Evolutionary conservation across 2,329 filamentous ascomycete genomes (phyloP).

Genomic region (Phoma sp.): DNA sequence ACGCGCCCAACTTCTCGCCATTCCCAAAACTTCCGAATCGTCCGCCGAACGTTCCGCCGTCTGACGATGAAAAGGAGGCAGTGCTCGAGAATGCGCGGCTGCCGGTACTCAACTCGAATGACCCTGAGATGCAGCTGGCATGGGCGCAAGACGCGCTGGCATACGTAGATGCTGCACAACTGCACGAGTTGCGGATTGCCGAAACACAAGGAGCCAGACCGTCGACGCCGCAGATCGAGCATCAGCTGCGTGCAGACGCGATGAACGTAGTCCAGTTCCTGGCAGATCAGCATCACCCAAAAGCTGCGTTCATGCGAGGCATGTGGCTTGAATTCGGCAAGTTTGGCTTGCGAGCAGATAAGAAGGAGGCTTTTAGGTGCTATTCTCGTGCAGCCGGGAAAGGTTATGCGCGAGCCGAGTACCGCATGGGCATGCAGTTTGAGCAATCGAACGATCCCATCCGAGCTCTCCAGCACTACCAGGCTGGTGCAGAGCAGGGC

Average conservation of each 20-base stretch:
- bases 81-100: constrained; percentile 84
- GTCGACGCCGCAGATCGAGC: constrained; percentile 83
- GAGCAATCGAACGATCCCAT: constrained; percentile 91
- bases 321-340: constrained; percentile 99
- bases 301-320: constrained; percentile 90
- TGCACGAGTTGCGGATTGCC: constrained; percentile 74
- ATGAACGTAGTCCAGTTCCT: constrained; percentile 91
- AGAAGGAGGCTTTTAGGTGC: constrained; percentile 88
- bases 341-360: constrained; percentile 87
- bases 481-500: constrained; percentile 75
- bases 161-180: constrained; percentile 83
- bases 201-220: constrained; percentile 67
- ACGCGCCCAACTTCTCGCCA: constrained; percentile 82
- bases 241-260: constrained; percentile 85
- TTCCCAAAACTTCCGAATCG: constrained; percentile 83
- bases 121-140: constrained; percentile 93
- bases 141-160: constrained; percentile 94
- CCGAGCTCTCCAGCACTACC: constrained; percentile 91
- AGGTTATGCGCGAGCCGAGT: constrained; percentile 87
- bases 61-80: constrained; percentile 91
- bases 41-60: constrained; percentile 88
- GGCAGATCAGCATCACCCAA: constrained; percentile 88
- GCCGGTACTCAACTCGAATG: constrained; percentile 87
- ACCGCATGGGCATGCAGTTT: constrained; percentile 97
- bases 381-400: constrained; percentile 87